Evolutionary conservation across 441 rosid species (phyloP).

Genomic region (Syzygium syzygioides): DNA sequence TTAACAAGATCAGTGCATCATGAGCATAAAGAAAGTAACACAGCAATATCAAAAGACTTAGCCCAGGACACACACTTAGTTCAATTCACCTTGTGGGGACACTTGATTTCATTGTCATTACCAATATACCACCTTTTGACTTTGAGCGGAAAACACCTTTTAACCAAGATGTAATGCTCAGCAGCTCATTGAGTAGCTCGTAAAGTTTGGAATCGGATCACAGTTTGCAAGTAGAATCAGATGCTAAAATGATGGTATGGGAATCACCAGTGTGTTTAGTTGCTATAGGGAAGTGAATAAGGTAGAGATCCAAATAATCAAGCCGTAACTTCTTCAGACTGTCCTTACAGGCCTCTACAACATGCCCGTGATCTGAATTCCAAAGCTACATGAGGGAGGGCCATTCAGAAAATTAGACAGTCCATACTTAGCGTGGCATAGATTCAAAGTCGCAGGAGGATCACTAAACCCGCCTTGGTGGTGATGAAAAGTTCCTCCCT

Average conservation of each 20-base stretch:
- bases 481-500: slow-evolving; percentile 92
- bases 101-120: neutral
- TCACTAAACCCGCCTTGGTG: slow-evolving; percentile 48
- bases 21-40: neutral
- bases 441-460: neutral
- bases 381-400: slow-evolving; percentile 47
- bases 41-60: neutral
- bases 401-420: neutral
- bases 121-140: neutral
- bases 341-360: slow-evolving; percentile 80
- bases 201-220: neutral
- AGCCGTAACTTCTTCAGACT: slow-evolving; percentile 88
- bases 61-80: neutral
- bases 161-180: neutral
- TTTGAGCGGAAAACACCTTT: neutral
- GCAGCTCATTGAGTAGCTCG: neutral
- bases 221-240: neutral
- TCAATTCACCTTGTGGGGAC: neutral
- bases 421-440: neutral
- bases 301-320: slow-evolving; percentile 85
- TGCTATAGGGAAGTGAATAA: slow-evolving; percentile 86
- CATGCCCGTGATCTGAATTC: slow-evolving; percentile 95
- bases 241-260: neutral
- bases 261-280: slow-evolving; percentile 70
- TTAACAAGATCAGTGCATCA: neutral